These are phyloP conservation scores for Nymphaea thermarum DNA, from an alignment of 164 flowering plant genomes.

Conservation along the genomic window DNA sequence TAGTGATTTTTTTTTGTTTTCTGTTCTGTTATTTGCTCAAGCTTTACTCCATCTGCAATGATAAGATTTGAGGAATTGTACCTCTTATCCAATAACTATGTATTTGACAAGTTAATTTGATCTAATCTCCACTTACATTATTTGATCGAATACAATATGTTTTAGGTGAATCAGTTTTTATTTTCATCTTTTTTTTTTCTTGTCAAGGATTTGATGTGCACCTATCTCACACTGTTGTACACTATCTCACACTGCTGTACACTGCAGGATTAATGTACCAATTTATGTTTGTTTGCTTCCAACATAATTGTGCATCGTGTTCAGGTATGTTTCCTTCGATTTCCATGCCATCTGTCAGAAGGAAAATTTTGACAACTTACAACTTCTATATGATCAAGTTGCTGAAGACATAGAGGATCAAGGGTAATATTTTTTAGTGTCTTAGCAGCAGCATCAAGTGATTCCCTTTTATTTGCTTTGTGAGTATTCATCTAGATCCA, in stretches of 20 bases:
- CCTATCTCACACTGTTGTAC: neutral
- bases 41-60: too few species aligned
- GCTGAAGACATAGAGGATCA: conserved; percentile 59
- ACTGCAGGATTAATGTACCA: neutral
- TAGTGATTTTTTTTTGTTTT: too few species aligned
- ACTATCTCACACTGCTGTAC: neutral
- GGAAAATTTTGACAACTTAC: conserved; percentile 55
- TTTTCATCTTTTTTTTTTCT: neutral
- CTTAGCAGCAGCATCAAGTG: neutral
- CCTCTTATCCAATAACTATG: too few species aligned
- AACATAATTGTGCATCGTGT: neutral
- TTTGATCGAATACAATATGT: too few species aligned
- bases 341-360: conserved; percentile 73
- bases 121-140: too few species aligned
- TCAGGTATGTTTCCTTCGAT: conserved; percentile 85
- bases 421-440: conserved; percentile 41
- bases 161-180: too few species aligned
- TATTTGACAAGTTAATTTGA: too few species aligned
- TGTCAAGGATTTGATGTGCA: neutral
- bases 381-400: conserved; percentile 62
- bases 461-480: neutral
- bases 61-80: too few species aligned
- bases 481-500: conserved; percentile 5
- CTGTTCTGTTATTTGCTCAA: too few species aligned
- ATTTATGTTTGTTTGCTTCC: neutral